phyloP scores from a whole-genome alignment of 495 filamentous ascomycete genomes.

The Pyrenopolyporus hunteri region DNA sequence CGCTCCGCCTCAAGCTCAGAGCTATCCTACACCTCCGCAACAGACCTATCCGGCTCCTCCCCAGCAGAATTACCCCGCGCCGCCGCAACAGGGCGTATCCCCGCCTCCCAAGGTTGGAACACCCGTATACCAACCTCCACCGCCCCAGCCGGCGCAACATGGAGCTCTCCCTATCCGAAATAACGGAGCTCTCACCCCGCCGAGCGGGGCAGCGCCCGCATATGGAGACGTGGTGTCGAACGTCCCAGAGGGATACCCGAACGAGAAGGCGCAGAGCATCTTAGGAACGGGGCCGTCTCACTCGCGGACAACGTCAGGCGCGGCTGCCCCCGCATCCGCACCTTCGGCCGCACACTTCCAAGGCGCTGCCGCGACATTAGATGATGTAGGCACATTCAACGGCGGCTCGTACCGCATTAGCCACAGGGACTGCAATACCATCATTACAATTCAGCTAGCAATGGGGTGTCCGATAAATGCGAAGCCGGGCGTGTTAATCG shows the following conservation, averaged over 20 bases:
- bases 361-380: conserved; percentile 65
- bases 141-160: conserved; percentile 35
- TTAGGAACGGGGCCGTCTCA: conserved; percentile 40
- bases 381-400: conserved; percentile 94
- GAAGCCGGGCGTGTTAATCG: conserved; percentile 87
- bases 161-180: conserved; percentile 39
- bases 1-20: conserved; percentile 45
- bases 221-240: conserved; percentile 44
- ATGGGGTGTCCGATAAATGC: conserved; percentile 83
- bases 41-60: conserved; percentile 49
- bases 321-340: conserved; percentile 25
- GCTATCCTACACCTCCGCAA: conserved; percentile 45
- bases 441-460: conserved; percentile 87
- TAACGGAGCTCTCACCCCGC: conserved; percentile 38
- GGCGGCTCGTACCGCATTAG: conserved; percentile 93
- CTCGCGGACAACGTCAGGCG: conserved; percentile 52
- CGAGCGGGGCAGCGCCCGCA: conserved; percentile 41
- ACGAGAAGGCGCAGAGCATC: conserved; percentile 46
- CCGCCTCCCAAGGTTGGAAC: conserved; percentile 38
- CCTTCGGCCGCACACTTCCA: conserved; percentile 54
- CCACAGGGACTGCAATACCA: conserved; percentile 87
- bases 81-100: conserved; percentile 38
- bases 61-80: conserved; percentile 48
- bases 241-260: conserved; percentile 39
- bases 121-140: conserved; percentile 41